These are phyloP conservation scores for Leptographium wingfieldii DNA, from an alignment of 2,329 filamentous ascomycete genomes.

Conservation along the genomic window DNA sequence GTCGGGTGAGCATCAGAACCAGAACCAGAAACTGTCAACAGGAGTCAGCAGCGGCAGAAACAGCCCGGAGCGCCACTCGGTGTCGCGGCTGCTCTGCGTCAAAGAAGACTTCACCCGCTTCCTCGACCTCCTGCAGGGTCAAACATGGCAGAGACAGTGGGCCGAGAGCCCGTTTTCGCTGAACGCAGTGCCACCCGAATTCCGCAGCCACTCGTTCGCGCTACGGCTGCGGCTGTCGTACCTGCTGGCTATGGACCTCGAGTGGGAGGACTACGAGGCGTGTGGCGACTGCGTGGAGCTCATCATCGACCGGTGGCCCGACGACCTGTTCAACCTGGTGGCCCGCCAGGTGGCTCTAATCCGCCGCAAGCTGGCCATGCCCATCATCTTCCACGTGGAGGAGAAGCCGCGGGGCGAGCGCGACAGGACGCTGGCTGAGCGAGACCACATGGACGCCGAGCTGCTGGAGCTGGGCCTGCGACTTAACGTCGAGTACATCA, in stretches of 20 bases:
- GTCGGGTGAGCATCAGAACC: slow-evolving; percentile 4
- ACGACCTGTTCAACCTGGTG: slow-evolving; percentile 34
- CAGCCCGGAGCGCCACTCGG: slow-evolving; percentile 19
- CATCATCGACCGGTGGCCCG: slow-evolving; percentile 44
- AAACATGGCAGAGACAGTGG: slow-evolving; percentile 36
- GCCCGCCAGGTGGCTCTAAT: slow-evolving; percentile 44
- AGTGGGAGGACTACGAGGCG: slow-evolving; percentile 41
- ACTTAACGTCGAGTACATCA: slow-evolving; percentile 52
- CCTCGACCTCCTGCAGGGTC: slow-evolving; percentile 43
- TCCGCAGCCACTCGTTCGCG: slow-evolving; percentile 46
- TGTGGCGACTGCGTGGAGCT: slow-evolving; percentile 47
- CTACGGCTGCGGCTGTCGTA: slow-evolving; percentile 49
- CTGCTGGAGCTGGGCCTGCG: slow-evolving; percentile 51
- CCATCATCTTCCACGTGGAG: slow-evolving; percentile 46
- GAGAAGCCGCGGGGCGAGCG: slow-evolving; percentile 31
- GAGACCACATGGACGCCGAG: slow-evolving; percentile 35
- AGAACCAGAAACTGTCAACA: slow-evolving; percentile 9
- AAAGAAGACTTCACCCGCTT: slow-evolving; percentile 49
- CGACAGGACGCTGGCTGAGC: slow-evolving; percentile 24
- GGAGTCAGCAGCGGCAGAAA: not conserved
- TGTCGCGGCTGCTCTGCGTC: slow-evolving; percentile 44
- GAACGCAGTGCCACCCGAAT: slow-evolving; percentile 44
- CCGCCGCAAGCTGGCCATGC: slow-evolving; percentile 40
- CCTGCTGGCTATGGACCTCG: slow-evolving; percentile 37
- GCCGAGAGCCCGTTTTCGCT: slow-evolving; percentile 49